phyloP scores from a whole-genome alignment of 1,284 basidiomycete species.

The Coniophora puteana region DNA sequence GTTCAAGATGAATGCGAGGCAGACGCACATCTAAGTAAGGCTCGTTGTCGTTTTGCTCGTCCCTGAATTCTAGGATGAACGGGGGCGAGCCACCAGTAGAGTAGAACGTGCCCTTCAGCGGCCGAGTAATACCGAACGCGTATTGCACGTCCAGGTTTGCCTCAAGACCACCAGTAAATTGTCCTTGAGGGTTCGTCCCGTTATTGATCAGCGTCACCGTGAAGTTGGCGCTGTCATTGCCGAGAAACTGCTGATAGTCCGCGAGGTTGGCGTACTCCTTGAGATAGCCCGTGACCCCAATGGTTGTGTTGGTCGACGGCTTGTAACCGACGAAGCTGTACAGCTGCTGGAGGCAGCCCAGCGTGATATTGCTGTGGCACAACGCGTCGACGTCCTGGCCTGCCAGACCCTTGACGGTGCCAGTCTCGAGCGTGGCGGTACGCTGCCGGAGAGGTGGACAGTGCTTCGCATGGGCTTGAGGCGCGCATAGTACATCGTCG shows the following conservation, averaged over 20 bases:
- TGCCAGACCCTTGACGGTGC: constrained; percentile 18
- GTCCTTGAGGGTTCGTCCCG: constrained; percentile 54
- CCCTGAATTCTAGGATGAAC: constrained; percentile 41
- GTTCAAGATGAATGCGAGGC: constrained; percentile 1
- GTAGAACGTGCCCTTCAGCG: constrained; percentile 45
- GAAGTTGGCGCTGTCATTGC: background rate
- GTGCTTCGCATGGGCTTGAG: constrained; percentile 41
- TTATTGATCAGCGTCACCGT: constrained; percentile 40
- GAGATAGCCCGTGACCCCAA: constrained; percentile 52
- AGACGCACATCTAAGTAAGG: constrained; percentile 44
- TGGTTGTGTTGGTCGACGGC: constrained; percentile 29
- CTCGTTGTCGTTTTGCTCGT: constrained; percentile 40
- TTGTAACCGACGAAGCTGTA: constrained; percentile 43
- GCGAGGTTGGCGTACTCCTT: constrained; percentile 47
- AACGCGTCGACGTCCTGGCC: constrained; percentile 40
- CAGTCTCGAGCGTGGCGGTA: constrained; percentile 6
- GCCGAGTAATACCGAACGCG: constrained; percentile 48
- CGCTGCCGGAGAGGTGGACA: constrained; percentile 20
- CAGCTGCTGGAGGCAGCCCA: constrained; percentile 45
- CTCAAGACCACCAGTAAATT: constrained; percentile 51
- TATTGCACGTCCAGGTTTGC: no score
- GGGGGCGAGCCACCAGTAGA: constrained; percentile 54
- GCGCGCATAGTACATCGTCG: constrained; percentile 56
- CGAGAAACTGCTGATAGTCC: constrained; percentile 41
- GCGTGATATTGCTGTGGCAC: constrained; percentile 41